Base-by-base conservation (phyloP, 495 filamentous ascomycete genomes). In the Aspergillus biplanus region DNA sequence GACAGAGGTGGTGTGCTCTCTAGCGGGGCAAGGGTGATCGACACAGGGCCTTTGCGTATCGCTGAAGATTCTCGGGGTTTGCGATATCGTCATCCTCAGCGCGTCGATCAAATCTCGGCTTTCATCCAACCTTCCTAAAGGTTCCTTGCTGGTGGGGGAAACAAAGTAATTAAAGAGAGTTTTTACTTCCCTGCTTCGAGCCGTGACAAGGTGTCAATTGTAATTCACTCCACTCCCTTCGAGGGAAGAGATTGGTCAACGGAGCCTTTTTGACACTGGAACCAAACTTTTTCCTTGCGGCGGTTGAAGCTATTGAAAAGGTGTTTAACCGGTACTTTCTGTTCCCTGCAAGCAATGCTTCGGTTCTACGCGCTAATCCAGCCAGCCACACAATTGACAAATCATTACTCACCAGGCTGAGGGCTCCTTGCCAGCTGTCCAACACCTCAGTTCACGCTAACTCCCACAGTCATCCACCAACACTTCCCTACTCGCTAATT, bases 131-230 rank as follows among this genome's bases (percentile, higher is more conserved):
- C 37, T 39, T 39, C 18, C 18, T n/a, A 8, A 4, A 21, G 15
- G 46, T 12, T 27, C 47, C 47, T 50, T 50, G 47, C 47, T 27
- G 16, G 52, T 34, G 52, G 4, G 13, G 6, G 16, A 54, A 58
- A 58, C 15, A 27, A 58, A 42, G 6, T 16, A 58, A 58, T 42
- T 31, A 21, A 58, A 33, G 32, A 33, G 15, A n/a, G 32, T 34
- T 54, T 54, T 54, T 13, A 15, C 39, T 44, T 5, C 11, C 31
- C 52, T 54, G 16, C 15, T 54, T 33, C 13, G 33, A 34, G 34
- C 34, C 21, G 47, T 31, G 47, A n/a, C 16, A 27, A 50, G n/a
- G 39, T 44, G 39, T 44, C 39, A 44, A 11, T 44, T 13, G 4
- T 44, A 44, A 13, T 44, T 44, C n/a, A 44, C 11, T 6, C n/a